Conservation (phyloP, 768 basidiomycete species). For the Mycena leptocephala region DNA sequence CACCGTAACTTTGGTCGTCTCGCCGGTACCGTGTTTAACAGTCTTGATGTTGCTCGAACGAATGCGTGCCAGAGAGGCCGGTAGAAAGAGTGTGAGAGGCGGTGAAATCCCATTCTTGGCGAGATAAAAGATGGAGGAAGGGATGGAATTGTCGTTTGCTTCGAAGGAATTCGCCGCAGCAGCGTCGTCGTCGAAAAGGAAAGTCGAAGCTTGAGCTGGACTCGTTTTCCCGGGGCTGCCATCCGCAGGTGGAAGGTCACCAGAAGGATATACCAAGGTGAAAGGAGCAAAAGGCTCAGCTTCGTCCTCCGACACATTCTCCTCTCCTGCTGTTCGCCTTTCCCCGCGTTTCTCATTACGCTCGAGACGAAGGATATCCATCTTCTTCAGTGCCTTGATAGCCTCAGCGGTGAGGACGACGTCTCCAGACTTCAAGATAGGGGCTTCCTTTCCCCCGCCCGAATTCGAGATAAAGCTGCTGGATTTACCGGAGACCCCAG, state of each 20-base stretch:
- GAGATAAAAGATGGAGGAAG: not conserved
- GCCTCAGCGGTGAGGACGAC: not conserved
- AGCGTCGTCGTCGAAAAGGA: not conserved
- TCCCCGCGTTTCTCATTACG: conserved; percentile 2
- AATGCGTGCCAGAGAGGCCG: conserved; percentile 1
- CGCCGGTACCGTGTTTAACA: conserved; percentile 9
- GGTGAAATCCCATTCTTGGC: conserved; percentile 25
- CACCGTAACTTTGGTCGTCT: not conserved
- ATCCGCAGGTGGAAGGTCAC: not conserved
- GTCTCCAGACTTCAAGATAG: not conserved
- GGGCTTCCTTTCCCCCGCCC: not conserved
- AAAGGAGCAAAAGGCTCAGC: not conserved
- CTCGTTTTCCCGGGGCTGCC: too few relatives aligned
- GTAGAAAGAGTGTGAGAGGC: conserved; percentile 2
- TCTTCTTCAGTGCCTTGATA: not conserved
- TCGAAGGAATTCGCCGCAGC: conserved; percentile 1
- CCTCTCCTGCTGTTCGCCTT: not conserved
- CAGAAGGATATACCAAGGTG: not conserved
- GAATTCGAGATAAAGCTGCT: not conserved
- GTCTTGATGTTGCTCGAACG: conserved; percentile 20
- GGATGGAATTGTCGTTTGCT: conserved; percentile 7
- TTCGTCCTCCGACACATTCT: conserved; percentile 10
- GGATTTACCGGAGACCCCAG: not conserved
- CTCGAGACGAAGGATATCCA: not conserved
- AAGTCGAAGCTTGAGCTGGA: too few relatives aligned